A percentile compares a stretch with the other conserved stretches of the same genome.
phyloP scores from a whole-genome alignment of 2,329 filamentous ascomycete genomes.

The Niveomyces coronatus region DNA sequence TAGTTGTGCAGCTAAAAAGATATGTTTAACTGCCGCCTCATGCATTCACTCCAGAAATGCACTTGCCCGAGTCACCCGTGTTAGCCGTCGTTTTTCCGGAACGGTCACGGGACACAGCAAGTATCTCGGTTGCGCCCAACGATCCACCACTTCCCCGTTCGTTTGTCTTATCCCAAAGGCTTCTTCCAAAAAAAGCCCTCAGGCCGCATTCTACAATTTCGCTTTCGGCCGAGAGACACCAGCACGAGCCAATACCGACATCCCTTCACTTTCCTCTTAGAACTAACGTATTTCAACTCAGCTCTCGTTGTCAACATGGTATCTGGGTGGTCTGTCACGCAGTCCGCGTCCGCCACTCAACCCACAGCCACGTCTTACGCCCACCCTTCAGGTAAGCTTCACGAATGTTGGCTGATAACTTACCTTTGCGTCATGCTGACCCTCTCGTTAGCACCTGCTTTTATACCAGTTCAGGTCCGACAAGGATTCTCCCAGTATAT shows the following conservation, averaged over 20 bases:
- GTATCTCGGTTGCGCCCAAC: not conserved
- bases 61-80: too few relatives aligned
- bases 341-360: constrained; percentile 31
- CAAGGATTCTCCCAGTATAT: constrained; percentile 44
- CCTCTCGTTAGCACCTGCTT: constrained; percentile 37
- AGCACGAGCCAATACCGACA: not conserved
- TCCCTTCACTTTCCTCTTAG: not conserved
- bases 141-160: not conserved
- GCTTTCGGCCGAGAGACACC: too few relatives aligned
- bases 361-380: constrained; percentile 24
- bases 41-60: not conserved
- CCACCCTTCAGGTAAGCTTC: constrained; percentile 28
- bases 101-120: constrained; percentile 7
- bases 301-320: constrained; percentile 20
- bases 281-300: constrained; percentile 12
- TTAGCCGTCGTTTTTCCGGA: constrained; percentile 6
- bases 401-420: too few relatives aligned
- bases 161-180: not conserved
- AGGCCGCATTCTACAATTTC: not conserved
- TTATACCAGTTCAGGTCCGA: constrained; percentile 51
- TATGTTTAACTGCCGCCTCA: not conserved
- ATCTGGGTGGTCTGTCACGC: constrained; percentile 26
- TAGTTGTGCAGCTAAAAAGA: too few relatives aligned
- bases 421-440: too few relatives aligned
- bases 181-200: not conserved